These are phyloP conservation scores for Daldinia sp. DNA, from an alignment of 2,329 filamentous ascomycete genomes.

Conservation along the genomic window DNA sequence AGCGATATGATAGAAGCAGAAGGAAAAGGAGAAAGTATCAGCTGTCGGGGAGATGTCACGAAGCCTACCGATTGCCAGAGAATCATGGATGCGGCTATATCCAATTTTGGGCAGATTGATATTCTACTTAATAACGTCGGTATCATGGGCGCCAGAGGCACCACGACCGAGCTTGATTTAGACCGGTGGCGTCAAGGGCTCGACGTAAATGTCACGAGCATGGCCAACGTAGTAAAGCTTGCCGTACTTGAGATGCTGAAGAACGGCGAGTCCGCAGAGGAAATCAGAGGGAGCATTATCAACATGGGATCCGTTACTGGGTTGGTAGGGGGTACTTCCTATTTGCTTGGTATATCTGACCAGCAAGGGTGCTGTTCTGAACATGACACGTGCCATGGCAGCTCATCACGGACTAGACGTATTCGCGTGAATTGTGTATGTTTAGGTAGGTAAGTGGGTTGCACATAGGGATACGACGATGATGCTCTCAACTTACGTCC, in stretches of 20 bases:
- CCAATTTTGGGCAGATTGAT: slow-evolving; percentile 64
- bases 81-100: slow-evolving; percentile 52
- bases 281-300: slow-evolving; percentile 61
- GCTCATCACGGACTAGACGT: slow-evolving; percentile 55
- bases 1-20: slow-evolving; percentile 59
- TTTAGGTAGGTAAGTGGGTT: slow-evolving; percentile 50
- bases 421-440: slow-evolving; percentile 61
- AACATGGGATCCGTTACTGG: slow-evolving; percentile 72
- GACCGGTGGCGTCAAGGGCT: slow-evolving; percentile 63
- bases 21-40: slow-evolving; percentile 50
- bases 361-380: slow-evolving; percentile 57
- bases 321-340: slow-evolving; percentile 55
- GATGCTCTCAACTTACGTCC: background rate
- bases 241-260: slow-evolving; percentile 66
- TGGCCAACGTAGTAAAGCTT: slow-evolving; percentile 71
- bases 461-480: background rate
- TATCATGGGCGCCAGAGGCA: slow-evolving; percentile 65
- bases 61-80: slow-evolving; percentile 58
- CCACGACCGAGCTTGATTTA: slow-evolving; percentile 68
- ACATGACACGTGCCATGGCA: slow-evolving; percentile 62
- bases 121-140: slow-evolving; percentile 73
- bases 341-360: slow-evolving; percentile 57
- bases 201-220: slow-evolving; percentile 69
- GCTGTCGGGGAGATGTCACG: slow-evolving; percentile 64
- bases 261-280: slow-evolving; percentile 52